These are phyloP conservation scores for Fusarium goolgardi DNA, from an alignment of 2,329 filamentous ascomycete genomes.

Conservation along the genomic window DNA sequence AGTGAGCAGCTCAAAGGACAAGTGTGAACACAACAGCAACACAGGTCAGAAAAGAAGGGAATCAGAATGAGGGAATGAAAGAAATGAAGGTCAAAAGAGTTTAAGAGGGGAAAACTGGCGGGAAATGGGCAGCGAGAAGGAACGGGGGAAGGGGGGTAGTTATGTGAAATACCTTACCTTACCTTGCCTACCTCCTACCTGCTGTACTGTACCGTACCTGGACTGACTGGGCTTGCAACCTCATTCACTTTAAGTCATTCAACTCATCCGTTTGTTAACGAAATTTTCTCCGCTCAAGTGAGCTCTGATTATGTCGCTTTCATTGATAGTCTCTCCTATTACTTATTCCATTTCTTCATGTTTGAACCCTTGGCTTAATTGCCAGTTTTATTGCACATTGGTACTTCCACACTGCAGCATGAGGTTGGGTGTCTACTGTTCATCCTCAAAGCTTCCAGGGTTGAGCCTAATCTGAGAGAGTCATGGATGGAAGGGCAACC, in stretches of 20 bases:
- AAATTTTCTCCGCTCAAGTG: constrained; percentile 32
- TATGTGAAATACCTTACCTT: constrained; percentile 52
- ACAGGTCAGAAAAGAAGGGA: constrained; percentile 27
- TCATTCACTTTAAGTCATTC: constrained; percentile 27
- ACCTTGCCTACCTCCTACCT: constrained; percentile 25
- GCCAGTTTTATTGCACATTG: constrained; percentile 1
- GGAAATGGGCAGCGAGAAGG: constrained; percentile 47
- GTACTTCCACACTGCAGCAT: constrained; percentile 13
- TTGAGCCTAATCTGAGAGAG: constrained; percentile 16
- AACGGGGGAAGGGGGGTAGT: constrained; percentile 54
- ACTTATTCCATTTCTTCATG: neutral
- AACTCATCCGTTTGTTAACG: constrained; percentile 35
- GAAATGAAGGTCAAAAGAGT: constrained; percentile 33
- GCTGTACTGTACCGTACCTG: constrained; percentile 12
- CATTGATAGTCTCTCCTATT: constrained; percentile 3
- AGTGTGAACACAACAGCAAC: constrained; percentile 40
- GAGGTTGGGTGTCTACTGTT: constrained; percentile 12
- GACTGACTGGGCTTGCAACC: constrained; percentile 37
- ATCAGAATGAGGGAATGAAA: constrained; percentile 17
- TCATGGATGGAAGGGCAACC: neutral
- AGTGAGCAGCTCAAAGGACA: constrained; percentile 40
- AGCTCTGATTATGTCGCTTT: constrained; percentile 19
- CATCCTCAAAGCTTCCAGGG: constrained; percentile 24
- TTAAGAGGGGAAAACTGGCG: constrained; percentile 45
- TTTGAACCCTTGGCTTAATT: neutral